phyloP scores from a whole-genome alignment of 2,329 filamentous ascomycete genomes.

The Pseudogymnoascus sp. region DNA sequence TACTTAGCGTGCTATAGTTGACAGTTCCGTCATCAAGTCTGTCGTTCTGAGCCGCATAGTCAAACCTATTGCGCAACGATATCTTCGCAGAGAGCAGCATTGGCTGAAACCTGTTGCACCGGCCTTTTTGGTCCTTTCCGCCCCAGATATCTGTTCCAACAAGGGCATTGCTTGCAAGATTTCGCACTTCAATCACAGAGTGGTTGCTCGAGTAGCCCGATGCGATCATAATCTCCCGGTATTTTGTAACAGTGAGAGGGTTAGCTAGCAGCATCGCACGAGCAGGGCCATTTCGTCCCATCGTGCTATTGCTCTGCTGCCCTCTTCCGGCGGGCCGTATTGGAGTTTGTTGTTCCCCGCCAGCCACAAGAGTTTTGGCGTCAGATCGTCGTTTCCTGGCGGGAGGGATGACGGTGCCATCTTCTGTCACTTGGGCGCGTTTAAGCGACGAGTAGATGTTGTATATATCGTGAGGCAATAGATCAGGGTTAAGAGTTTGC shows the following conservation, averaged over 20 bases:
- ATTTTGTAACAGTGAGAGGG: constrained; percentile 1
- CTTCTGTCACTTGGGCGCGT: background rate
- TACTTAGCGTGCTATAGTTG: constrained; percentile 66
- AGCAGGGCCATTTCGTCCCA: background rate
- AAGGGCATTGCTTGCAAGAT: constrained; percentile 50
- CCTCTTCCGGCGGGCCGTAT: background rate
- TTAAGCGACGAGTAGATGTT: background rate
- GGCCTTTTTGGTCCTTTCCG: constrained; percentile 60
- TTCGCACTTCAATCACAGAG: constrained; percentile 51
- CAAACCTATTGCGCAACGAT: constrained; percentile 48
- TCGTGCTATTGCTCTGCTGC: background rate
- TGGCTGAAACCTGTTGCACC: constrained; percentile 51
- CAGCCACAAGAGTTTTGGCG: background rate
- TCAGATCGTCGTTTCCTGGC: constrained; percentile 1
- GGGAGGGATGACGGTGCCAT: constrained; percentile 1
- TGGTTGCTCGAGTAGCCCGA: constrained; percentile 17
- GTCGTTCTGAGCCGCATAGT: constrained; percentile 50
- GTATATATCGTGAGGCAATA: background rate
- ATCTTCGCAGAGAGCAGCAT: constrained; percentile 53
- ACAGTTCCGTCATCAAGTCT: constrained; percentile 61
- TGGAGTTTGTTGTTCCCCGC: background rate
- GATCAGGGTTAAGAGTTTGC: constrained; percentile 6
- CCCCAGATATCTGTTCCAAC: constrained; percentile 33
- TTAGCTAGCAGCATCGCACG: background rate
- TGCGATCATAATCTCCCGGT: background rate